phyloP scores from a whole-genome alignment of 257 asterid species.

The Anisodus tanguticus region DNA sequence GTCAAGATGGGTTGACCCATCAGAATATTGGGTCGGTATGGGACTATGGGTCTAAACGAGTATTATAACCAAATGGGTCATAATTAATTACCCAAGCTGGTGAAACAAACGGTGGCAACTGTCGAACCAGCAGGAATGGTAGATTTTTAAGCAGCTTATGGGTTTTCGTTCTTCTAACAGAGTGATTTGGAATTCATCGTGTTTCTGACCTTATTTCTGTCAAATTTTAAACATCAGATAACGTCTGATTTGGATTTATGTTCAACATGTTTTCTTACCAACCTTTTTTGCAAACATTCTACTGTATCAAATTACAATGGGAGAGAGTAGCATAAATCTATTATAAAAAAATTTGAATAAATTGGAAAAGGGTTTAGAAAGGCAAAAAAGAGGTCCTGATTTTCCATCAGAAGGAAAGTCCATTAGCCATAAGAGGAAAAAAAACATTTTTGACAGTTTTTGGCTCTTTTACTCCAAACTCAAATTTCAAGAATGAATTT shows the following conservation, averaged over 20 bases:
- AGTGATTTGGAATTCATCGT: neutral
- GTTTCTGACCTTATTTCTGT: neutral
- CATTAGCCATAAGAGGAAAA: neutral
- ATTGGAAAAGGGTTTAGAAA: neutral
- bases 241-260: neutral
- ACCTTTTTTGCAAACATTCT: neutral
- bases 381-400: neutral
- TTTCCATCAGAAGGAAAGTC: neutral
- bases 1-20: neutral
- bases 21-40: too few relatives aligned
- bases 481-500: neutral
- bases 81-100: constrained; percentile 18
- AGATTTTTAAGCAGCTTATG: constrained; percentile 12
- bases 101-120: neutral
- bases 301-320: neutral
- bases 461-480: neutral
- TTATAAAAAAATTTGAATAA: neutral
- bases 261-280: neutral
- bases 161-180: neutral
- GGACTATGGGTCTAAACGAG: neutral
- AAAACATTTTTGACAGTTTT: neutral
- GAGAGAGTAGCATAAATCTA: neutral
- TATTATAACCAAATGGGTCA: neutral
- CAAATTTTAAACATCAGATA: neutral
- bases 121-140: neutral